Evolutionary conservation across 805 yeast genomes (phyloP).

Genomic region (Hanseniaspora vineae): DNA sequence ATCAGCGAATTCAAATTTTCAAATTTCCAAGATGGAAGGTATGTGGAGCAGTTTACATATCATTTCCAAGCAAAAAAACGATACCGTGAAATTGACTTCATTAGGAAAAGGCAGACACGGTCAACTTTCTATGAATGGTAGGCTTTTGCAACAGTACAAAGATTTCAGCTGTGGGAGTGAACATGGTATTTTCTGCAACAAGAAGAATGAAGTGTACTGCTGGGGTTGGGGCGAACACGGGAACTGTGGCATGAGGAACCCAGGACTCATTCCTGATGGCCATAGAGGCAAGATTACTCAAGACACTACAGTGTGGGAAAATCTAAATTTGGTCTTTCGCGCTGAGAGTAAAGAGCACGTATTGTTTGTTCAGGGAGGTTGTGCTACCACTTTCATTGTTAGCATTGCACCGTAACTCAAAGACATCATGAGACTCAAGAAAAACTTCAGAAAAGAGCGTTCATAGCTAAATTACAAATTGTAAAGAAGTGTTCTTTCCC

Average conservation of each 20-base stretch:
- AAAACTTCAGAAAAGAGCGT: too few species aligned
- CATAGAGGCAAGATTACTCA: conserved; percentile 3
- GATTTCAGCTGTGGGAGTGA: conserved; percentile 57
- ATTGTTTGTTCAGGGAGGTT: conserved; percentile 39
- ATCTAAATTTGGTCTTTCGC: conserved; percentile 25
- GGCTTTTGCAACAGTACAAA: background rate
- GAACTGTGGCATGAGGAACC: conserved; percentile 52
- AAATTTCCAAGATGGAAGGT: conserved; percentile 7
- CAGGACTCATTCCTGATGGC: too few species aligned
- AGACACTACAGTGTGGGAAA: background rate
- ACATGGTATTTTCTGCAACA: conserved; percentile 44
- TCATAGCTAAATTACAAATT: conserved; percentile 18
- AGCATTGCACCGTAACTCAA: background rate
- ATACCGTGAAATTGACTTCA: conserved; percentile 27
- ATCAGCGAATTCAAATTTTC: background rate
- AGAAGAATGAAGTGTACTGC: conserved; percentile 31
- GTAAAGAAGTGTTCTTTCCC: conserved; percentile 40
- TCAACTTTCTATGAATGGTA: conserved; percentile 33
- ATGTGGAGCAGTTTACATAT: conserved; percentile 81
- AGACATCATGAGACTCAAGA: too few species aligned
- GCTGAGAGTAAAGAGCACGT: conserved; percentile 12
- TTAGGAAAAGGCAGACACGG: conserved; percentile 70
- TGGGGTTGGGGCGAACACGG: conserved; percentile 99
- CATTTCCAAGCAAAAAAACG: conserved; percentile 6
- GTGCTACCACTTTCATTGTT: conserved; percentile 57